Percentiles rank a stretch among this genome's conserved stretches.
These are phyloP conservation scores for Lachnellula arida DNA, from an alignment of 2,329 filamentous ascomycete genomes.

Conservation along the genomic window DNA sequence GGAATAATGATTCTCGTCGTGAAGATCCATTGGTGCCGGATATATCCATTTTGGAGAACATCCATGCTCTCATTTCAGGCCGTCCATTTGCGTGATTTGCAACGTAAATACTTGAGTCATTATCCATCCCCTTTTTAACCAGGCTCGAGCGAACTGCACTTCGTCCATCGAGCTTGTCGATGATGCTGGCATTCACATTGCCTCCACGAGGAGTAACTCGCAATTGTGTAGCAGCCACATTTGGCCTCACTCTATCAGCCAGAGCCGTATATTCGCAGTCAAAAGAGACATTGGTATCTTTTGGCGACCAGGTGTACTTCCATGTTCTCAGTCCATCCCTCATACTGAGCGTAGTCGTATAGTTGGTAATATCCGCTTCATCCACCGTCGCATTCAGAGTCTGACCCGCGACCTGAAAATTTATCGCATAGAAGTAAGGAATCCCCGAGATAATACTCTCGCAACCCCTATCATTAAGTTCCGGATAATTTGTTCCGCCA, in stretches of 20 bases:
- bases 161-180: conserved; percentile 59
- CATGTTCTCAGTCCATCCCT: conserved; percentile 3
- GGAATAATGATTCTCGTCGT: conserved; percentile 28
- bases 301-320: conserved; percentile 13
- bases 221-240: conserved; percentile 11
- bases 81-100: conserved; percentile 56
- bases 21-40: conserved; percentile 20
- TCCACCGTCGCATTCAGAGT: conserved; percentile 57
- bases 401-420: conserved; percentile 48
- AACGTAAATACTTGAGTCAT: conserved; percentile 48
- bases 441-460: conserved; percentile 63
- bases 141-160: conserved; percentile 56
- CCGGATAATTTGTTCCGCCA: conserved; percentile 53
- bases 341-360: conserved; percentile 46
- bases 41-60: conserved; percentile 42
- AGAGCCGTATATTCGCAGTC: conserved; percentile 49
- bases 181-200: conserved; percentile 42
- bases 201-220: conserved; percentile 7
- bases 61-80: conserved; percentile 52
- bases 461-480: conserved; percentile 57
- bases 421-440: conserved; percentile 58
- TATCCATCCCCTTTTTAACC: conserved; percentile 47
- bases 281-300: conserved; percentile 50
- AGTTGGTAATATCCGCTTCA: conserved; percentile 54
- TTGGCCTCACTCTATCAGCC: conserved; percentile 11